A percentile compares a stretch with the other conserved stretches of the same genome.
Conservation (phyloP, 78 protist genomes). For the Neovahlkampfia damariscottae region DNA sequence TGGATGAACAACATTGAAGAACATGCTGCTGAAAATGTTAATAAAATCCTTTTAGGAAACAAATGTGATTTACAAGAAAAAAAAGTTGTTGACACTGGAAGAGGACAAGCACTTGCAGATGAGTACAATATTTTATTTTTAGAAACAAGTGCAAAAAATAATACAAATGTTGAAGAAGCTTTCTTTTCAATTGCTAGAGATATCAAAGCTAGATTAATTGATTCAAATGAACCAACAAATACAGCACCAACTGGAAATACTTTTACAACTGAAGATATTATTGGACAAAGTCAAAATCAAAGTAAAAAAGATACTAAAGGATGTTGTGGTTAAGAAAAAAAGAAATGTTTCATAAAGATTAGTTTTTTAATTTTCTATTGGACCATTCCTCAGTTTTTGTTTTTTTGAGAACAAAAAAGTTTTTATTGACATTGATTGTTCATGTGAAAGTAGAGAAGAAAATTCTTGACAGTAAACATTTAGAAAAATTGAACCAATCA, state of each 20-base stretch:
- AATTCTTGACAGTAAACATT: too few species aligned
- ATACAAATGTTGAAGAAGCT: constrained; percentile 96
- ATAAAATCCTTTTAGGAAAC: constrained; percentile 88
- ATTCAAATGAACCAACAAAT: neutral
- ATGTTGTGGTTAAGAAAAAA: too few species aligned
- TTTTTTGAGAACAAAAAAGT: too few species aligned
- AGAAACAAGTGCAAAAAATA: constrained; percentile 98
- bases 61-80: constrained; percentile 86
- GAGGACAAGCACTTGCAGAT: constrained; percentile 53
- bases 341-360: too few species aligned
- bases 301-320: too few species aligned
- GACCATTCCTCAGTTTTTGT: too few species aligned
- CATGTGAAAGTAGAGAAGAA: too few species aligned
- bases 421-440: too few species aligned
- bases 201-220: constrained; percentile 5
- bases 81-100: constrained; percentile 77
- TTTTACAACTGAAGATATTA: too few species aligned
- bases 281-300: too few species aligned
- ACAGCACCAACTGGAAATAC: neutral
- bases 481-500: too few species aligned
- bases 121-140: constrained; percentile 63
- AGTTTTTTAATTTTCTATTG: too few species aligned
- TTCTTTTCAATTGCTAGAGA: constrained; percentile 78
- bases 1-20: constrained; percentile 90
- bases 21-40: constrained; percentile 85